Base-by-base conservation (phyloP, 306 rosid species). In the Crataegus laevigata region DNA sequence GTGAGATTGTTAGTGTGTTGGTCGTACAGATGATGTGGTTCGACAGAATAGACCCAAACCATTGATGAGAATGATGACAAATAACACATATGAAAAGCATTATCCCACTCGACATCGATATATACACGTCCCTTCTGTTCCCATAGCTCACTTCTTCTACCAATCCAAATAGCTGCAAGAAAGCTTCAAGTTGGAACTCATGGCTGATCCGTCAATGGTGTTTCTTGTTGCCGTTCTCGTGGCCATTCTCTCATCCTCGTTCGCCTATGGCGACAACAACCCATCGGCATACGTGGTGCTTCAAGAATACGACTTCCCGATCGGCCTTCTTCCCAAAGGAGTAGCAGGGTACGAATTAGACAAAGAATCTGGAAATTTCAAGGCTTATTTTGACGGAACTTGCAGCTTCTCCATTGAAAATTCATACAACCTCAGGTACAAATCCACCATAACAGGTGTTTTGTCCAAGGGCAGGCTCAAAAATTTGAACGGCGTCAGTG, bases 241-340 rank as follows among this genome's bases (percentile, higher is more conserved):
- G 21, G 5, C 36, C 57, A 57, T 77, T 30, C 30, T 72, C 15
- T 38, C 81, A 45, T 28, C 73, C 4, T 19, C 67, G 3, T 58
- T 55, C 28, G 66, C 81, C 72, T 61, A 43, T 9, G 43, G 69
- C 2, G 65, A 72, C 19, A 72, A 30, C 68, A 73, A 32, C 50
- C 73, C 78, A 2, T 34, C 96, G 10, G 91, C 89, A 1, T 88
- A 91, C 69, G 84, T 87, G n/a, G 68, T 85, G 68, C 87, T 91
- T 3, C 50, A 54, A 59, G 82, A 85, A 38, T 87, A 91, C 14
- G 83, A 74, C 4, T 85, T 91, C 59, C 96, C 96, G 15, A 68
- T 62, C 28, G 93, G 96, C 45, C 78, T 91, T 71, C 90, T 87
- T n/a, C 96, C 96, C 3, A 62, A 38, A 18, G 96, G 93, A 0